Evolutionary conservation across 345 rosid species (phyloP), one percentile per base, ranked within the genome.

Genomic region (Angophora floribunda): DNA sequence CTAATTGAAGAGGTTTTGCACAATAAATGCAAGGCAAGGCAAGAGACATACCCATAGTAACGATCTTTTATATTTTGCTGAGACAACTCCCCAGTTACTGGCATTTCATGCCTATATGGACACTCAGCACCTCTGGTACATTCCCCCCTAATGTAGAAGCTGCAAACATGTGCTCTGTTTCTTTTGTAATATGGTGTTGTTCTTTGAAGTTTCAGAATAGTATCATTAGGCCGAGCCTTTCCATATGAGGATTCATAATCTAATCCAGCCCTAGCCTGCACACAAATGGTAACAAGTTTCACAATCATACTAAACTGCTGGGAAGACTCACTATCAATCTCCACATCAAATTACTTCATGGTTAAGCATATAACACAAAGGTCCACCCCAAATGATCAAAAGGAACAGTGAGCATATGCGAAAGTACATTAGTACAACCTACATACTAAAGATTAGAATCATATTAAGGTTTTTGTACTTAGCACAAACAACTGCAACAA

Each of bases 71-170:
- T 97, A 89, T 97, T 97, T 90, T 97, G 99, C 90, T 97, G 99
- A 24, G 99, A 96, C 79, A 96, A 85, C 94, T 97, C 99, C 84
- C 99, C 99, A 24, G 99, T 95, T 89, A 90, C 93, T 0, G 99
- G 99, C 99, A 97, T 97, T 94, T 97, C 99, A 88, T 97, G 99
- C 91, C 99, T 92, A 88, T 96, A 97, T 70, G 98, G 99, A 91
- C 99, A 97, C 89, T 97, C 99, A 13, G 93, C 95, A 91, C 99
- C 99, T 94, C 99, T 92, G 53, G 98, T 96, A 91, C 99, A 97
- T 91, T 97, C 98, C 87, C 99, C 99, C 41, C 99, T 93, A 85
- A 96, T 93, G 88, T 87, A 97, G 92, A 97, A 97, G 93, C 99
- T 97, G 94, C 99, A 97, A 90, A 97, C 95, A 93, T 96, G 99